Percentiles rank a stretch among this genome's conserved stretches.
Conservation (phyloP, 2,329 filamentous ascomycete species). For the Alternaria infectoria region DNA sequence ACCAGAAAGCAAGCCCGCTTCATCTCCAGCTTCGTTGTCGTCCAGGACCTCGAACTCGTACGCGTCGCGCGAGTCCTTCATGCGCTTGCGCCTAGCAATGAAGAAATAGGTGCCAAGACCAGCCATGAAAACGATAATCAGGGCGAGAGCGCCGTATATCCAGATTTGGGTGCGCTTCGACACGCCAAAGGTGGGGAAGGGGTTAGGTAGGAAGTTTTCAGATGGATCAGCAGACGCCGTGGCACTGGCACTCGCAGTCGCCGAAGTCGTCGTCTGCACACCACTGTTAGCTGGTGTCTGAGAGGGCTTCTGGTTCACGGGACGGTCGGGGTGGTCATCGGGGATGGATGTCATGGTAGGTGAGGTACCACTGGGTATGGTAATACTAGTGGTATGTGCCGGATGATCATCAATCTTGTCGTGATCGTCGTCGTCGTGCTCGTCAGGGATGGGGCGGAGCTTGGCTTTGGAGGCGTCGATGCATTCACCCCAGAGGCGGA, state of each 20-base stretch:
- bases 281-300: conserved; percentile 32
- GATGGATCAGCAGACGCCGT: conserved; percentile 31
- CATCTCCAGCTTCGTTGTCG: conserved; percentile 72
- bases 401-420: conserved; percentile 63
- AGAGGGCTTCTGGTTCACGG: conserved; percentile 65
- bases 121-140: conserved; percentile 83
- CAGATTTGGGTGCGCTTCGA: conserved; percentile 87
- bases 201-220: conserved; percentile 74
- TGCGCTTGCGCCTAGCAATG: conserved; percentile 76
- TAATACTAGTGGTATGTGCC: conserved; percentile 66
- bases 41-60: conserved; percentile 96
- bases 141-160: conserved; percentile 87
- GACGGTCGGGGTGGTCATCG: conserved; percentile 57
- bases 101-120: conserved; percentile 83
- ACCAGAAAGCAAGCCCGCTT: conserved; percentile 53
- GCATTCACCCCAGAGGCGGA: conserved; percentile 92
- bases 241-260: conserved; percentile 18
- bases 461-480: conserved; percentile 76
- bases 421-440: conserved; percentile 83
- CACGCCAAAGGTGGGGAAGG: conserved; percentile 88
- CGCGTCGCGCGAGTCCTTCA: conserved; percentile 76
- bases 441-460: conserved; percentile 80
- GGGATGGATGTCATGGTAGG: conserved; percentile 55
- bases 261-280: conserved; percentile 27
- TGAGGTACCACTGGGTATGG: conserved; percentile 53